A percentile compares a stretch with the other conserved stretches of the same genome.
These are phyloP conservation scores for Allium cepa DNA, from an alignment of 106 monocot species.

Conservation along the genomic window DNA sequence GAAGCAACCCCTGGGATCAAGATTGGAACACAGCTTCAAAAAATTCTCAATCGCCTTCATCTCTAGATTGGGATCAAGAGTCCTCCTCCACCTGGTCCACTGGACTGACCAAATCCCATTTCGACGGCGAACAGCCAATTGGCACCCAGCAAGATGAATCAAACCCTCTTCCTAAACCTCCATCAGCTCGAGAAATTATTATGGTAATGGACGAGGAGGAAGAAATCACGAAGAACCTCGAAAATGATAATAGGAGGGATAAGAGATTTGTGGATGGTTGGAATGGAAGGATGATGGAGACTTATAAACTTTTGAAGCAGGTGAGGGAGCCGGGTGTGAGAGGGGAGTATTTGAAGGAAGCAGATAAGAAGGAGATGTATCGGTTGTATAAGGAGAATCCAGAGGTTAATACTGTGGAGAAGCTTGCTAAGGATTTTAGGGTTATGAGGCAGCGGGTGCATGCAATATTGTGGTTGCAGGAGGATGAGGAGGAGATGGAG, in stretches of 20 bases:
- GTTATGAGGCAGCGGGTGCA: slow-evolving; percentile 93
- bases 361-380: slow-evolving; percentile 97
- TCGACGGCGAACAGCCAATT: slow-evolving; percentile 45
- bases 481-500: slow-evolving; percentile 98
- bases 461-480: slow-evolving; percentile 87
- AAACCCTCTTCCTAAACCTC: not conserved
- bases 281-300: slow-evolving; percentile 57
- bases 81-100: slow-evolving; percentile 90
- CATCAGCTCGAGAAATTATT: slow-evolving; percentile 9
- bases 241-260: slow-evolving; percentile 32
- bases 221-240: slow-evolving; percentile 28
- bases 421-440: slow-evolving; percentile 77
- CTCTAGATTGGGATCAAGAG: slow-evolving; percentile 50
- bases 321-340: slow-evolving; percentile 84
- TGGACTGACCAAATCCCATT: slow-evolving; percentile 68
- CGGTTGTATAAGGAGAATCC: slow-evolving; percentile 78
- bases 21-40: slow-evolving; percentile 17
- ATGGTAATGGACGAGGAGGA: slow-evolving; percentile 45
- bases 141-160: not conserved
- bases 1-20: slow-evolving; percentile 7
- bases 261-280: slow-evolving; percentile 60
- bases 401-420: slow-evolving; percentile 60
- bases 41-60: slow-evolving; percentile 1
- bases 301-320: slow-evolving; percentile 71
- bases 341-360: slow-evolving; percentile 75